These are phyloP conservation scores for Pneumocystis murina DNA, from an alignment of 1,139 yeast genomes.

Conservation along the genomic window DNA sequence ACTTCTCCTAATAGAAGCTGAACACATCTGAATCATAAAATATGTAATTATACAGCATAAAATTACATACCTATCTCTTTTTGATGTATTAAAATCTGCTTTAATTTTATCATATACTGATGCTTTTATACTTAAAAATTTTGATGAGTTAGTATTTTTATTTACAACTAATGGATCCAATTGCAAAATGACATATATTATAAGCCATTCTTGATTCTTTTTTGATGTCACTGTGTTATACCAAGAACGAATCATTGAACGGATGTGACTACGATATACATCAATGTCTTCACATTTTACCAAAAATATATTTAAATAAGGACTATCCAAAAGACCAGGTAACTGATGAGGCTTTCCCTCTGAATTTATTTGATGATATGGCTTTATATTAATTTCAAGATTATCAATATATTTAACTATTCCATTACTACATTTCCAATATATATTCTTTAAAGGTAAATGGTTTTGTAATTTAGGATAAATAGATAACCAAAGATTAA, in stretches of 20 bases:
- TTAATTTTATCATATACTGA: slow-evolving; percentile 51
- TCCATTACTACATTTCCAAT: slow-evolving; percentile 52
- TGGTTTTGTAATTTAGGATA: neutral
- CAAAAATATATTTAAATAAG: slow-evolving; percentile 54
- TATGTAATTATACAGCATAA: slow-evolving; percentile 14
- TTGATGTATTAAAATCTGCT: slow-evolving; percentile 42
- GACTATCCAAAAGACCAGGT: slow-evolving; percentile 29
- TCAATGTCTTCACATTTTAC: slow-evolving; percentile 54
- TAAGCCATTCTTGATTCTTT: slow-evolving; percentile 47
- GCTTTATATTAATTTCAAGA: slow-evolving; percentile 44
- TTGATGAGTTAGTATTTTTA: slow-evolving; percentile 18
- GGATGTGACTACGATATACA: slow-evolving; percentile 57
- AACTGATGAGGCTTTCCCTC: slow-evolving; percentile 16
- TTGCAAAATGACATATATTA: slow-evolving; percentile 29
- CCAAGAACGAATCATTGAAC: slow-evolving; percentile 80
- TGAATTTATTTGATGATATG: slow-evolving; percentile 30
- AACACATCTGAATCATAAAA: slow-evolving; percentile 25
- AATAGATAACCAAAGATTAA: neutral
- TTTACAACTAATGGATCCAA: slow-evolving; percentile 1
- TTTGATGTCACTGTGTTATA: slow-evolving; percentile 34
- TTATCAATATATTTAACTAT: slow-evolving; percentile 54
- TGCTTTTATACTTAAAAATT: slow-evolving; percentile 33
- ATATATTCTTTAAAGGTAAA: slow-evolving; percentile 56
- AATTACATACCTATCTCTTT: slow-evolving; percentile 24
- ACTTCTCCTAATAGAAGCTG: slow-evolving; percentile 19